Base-by-base conservation (phyloP, 148 eudicot species). In the Diospyros lotus region DNA sequence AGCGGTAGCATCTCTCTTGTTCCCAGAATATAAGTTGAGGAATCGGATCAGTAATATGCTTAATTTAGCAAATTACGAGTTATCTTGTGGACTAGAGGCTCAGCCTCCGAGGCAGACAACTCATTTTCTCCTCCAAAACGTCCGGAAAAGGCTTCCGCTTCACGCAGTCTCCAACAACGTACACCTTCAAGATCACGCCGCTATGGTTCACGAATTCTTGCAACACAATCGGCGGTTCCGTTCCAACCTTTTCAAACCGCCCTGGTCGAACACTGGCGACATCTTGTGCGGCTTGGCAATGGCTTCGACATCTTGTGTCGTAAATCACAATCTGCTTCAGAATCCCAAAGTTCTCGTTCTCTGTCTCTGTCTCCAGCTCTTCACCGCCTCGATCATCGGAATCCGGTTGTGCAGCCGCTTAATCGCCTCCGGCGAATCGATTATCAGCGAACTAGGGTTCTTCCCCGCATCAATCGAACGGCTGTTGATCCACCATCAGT, bases 41-140 rank as follows among this genome's bases (percentile, higher is more conserved):
- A 93, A n/a, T 97, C 96, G 5, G 96, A 97, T 59, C 91, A 93
- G 85, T 93, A 93, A n/a, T n/a, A n/a, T n/a, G n/a, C n/a, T n/a
- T n/a, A n/a, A n/a, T n/a, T n/a, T n/a, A n/a, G n/a, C n/a, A n/a
- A n/a, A n/a, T n/a, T n/a, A n/a, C n/a, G n/a, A n/a, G n/a, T n/a
- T n/a, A n/a, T n/a, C n/a, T n/a, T n/a, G n/a, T n/a, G n/a, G n/a
- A n/a, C n/a, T n/a, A n/a, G n/a, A n/a, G n/a, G n/a, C n/a, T n/a
- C n/a, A n/a, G n/a, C n/a, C n/a, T n/a, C n/a, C n/a, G n/a, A n/a
- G n/a, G 86, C 53, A 79, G 71, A 66, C 80, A 69, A 61, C 64
- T 73, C 48, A 86, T 41, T 56, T 87, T 84, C 68, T 87, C 91
- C 78, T 87, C 85, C 1, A 86, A 64, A 4, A 89, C 84, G 58